Conservation (phyloP, 345 rosid species). For the Turritis glabra region DNA sequence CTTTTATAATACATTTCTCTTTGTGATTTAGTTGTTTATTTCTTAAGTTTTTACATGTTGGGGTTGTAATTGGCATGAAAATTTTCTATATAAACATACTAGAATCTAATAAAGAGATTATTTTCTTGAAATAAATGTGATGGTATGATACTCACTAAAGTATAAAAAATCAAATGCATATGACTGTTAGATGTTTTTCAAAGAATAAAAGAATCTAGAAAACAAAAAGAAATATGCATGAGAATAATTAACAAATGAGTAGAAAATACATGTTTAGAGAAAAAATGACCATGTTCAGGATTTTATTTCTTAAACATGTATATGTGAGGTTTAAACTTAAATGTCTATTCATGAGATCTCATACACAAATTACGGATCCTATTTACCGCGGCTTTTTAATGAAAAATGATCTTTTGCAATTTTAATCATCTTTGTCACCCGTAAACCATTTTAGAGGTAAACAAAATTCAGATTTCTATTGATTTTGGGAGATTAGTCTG, state of each 20-base stretch:
- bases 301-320: not conserved
- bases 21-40: slow-evolving; percentile 1
- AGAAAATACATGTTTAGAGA: not conserved
- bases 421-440: too few species aligned
- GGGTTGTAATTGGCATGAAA: not conserved
- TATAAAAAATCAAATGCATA: not conserved
- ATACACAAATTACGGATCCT: not conserved
- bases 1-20: not conserved
- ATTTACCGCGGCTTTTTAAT: too few species aligned
- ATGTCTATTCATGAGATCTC: not conserved
- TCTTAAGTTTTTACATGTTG: not conserved
- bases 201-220: not conserved
- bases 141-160: not conserved
- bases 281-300: not conserved
- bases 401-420: too few species aligned
- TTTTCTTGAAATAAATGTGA: not conserved
- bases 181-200: not conserved
- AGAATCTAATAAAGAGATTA: not conserved
- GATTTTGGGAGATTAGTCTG: too few species aligned
- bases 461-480: too few species aligned
- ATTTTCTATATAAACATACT: not conserved
- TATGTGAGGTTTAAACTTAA: not conserved
- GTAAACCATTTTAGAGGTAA: too few species aligned
- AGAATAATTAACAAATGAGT: not conserved
- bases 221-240: not conserved